Evolutionary conservation across 176 grass and related monocot species (phyloP).

Genomic region (Guadua angustifolia): DNA sequence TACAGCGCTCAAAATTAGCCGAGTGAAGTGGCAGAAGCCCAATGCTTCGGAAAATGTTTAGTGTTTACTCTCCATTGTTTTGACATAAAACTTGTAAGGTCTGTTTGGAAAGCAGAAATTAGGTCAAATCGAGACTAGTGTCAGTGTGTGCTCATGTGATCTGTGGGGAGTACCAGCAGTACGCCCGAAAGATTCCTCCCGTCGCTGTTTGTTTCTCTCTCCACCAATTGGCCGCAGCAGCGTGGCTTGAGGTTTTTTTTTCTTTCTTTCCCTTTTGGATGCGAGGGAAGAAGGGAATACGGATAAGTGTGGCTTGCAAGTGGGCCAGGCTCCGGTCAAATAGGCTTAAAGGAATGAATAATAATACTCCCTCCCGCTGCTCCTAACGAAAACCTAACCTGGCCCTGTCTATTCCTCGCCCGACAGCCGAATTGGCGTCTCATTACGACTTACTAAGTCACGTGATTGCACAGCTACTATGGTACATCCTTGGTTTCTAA

Average conservation of each 20-base stretch:
- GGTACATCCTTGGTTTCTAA: too few species aligned
- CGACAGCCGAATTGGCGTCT: constrained; percentile 19
- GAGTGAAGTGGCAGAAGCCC: not conserved
- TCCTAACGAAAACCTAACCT: not conserved
- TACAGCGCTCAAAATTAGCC: not conserved
- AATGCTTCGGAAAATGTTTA: not conserved
- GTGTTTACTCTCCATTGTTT: not conserved
- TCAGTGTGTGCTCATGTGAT: not conserved
- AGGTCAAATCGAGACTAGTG: too few species aligned
- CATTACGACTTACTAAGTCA: too few species aligned
- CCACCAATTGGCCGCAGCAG: constrained; percentile 1
- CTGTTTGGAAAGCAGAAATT: too few species aligned
- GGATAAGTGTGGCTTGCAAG: constrained; percentile 24
- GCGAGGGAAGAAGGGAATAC: not conserved
- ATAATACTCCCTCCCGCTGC: not conserved
- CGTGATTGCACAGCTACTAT: too few species aligned
- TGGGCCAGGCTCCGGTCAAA: constrained; percentile 35
- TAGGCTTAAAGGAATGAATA: not conserved
- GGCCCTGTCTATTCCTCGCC: constrained; percentile 29
- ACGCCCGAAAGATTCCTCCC: constrained; percentile 12
- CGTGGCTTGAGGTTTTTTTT: not conserved
- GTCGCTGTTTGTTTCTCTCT: not conserved
- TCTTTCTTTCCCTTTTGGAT: not conserved
- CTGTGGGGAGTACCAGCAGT: not conserved
- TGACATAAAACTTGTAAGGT: too few species aligned